Evolutionary conservation across 192 early-diverging fungal genomes (phyloP), one percentile per base, ranked within the genome.

Genomic region (Coemansia reversa): DNA sequence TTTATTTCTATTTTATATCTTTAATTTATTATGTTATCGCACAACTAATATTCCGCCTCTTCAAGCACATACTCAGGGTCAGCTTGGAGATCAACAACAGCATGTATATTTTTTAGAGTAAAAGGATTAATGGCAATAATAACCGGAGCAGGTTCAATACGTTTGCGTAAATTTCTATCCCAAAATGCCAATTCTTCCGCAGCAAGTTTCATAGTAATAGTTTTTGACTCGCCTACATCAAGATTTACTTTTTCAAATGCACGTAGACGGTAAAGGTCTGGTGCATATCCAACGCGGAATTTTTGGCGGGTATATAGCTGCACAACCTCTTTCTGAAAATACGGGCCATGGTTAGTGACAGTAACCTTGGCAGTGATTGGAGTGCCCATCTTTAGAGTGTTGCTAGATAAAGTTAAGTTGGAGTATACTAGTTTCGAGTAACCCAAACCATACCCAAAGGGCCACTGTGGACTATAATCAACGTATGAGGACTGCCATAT

Each of bases 381-480:
- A 0, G 51, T 9, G 20, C 65, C 70, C 20, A 51, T 28, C 0
- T 16, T 45, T 23, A 78, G 55, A 23, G 30, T 18, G n/a, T 14
- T 39, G 32, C 51, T 52, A 5, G 76, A 78, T 24, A 66, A 20
- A 3, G 58, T 63, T 27, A 87, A 61, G 20, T 77, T 77, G 18
- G 70, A 59, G 62, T 87, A 89, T 8, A 63, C 56, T 18, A 89
- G 62, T 1, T 71, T 61, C 3, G 84, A 83, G 58, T 87, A 89
- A 5, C 85, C 82, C 6, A 87, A 58, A 14, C 87, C 87, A 33
- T 65, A 77, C 12, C 87, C 79, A 67, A 89, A 89, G 6, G 79
- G 58, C 58, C 82, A 89, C 49, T 84, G 72, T 25, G 86, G 86
- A 22, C 33, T 49, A 33, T 78, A 78, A 9, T 79, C 75, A 0